Percentiles rank a stretch among this genome's conserved stretches.
These are phyloP conservation scores for Coprinopsis cinerea DNA, from an alignment of 768 basidiomycete species.

Conservation along the genomic window DNA sequence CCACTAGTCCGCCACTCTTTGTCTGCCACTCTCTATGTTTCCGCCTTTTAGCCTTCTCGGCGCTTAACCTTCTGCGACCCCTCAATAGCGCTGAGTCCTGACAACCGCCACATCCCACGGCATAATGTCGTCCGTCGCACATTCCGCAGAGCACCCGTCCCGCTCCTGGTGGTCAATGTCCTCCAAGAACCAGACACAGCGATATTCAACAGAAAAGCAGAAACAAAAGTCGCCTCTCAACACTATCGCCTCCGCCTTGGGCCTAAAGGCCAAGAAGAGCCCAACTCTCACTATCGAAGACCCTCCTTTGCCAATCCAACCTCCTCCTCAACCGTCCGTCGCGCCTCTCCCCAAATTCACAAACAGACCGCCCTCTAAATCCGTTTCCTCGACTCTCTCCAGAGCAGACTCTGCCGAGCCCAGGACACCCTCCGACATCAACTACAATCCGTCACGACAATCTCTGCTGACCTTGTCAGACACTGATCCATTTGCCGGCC, in stretches of 20 bases:
- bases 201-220: conserved; percentile 22
- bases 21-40: conserved; percentile 13
- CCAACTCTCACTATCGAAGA: conserved; percentile 49
- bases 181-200: conserved; percentile 25
- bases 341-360: conserved; percentile 19
- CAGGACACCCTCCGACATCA: conserved; percentile 47
- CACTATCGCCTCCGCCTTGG: conserved; percentile 54
- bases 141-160: conserved; percentile 27
- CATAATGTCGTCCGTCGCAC: too few species aligned
- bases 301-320: conserved; percentile 25
- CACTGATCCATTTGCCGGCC: conserved; percentile 57
- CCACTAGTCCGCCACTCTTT: conserved; percentile 17
- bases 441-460: conserved; percentile 28
- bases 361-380: conserved; percentile 45
- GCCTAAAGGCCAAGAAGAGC: conserved; percentile 57
- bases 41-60: neutral
- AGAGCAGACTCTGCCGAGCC: conserved; percentile 50
- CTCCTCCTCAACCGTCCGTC: conserved; percentile 17
- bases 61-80: neutral
- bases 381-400: conserved; percentile 52
- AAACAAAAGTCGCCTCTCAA: conserved; percentile 34
- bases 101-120: too few species aligned
- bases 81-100: too few species aligned
- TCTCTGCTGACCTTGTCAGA: conserved; percentile 62
- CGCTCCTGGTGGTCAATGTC: conserved; percentile 43